phyloP scores from a whole-genome alignment of 495 filamentous ascomycete species.

The Chlorociboria aeruginascens region DNA sequence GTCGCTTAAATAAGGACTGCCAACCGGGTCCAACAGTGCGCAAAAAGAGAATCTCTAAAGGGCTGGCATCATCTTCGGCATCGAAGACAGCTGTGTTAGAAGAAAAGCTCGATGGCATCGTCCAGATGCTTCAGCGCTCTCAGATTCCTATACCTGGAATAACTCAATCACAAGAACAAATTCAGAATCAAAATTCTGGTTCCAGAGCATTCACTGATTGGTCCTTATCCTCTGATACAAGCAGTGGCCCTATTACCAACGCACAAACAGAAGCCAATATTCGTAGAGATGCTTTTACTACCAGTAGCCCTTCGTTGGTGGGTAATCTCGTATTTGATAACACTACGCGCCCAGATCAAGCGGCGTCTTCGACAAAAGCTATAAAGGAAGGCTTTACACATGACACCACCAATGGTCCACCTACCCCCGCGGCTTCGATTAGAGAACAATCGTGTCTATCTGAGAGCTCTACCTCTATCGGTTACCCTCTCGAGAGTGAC shows the following conservation, averaged over 20 bases:
- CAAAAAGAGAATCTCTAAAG: background rate
- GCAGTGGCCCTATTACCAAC: background rate
- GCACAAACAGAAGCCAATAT: too few relatives aligned
- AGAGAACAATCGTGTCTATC: background rate
- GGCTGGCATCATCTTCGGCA: background rate
- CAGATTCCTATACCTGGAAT: background rate
- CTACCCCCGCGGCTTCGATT: background rate
- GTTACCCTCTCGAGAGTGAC: background rate
- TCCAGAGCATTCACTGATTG: background rate
- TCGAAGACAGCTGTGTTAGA: background rate
- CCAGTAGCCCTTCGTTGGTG: background rate
- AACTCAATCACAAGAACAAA: background rate
- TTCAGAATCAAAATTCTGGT: background rate
- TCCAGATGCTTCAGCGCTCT: slow-evolving; percentile 1
- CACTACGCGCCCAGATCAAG: background rate
- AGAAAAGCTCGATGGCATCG: slow-evolving; percentile 5
- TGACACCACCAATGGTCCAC: background rate
- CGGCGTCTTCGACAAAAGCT: background rate
- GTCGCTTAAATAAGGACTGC: background rate
- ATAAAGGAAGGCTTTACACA: background rate
- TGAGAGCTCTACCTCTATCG: background rate
- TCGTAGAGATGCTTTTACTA: background rate
- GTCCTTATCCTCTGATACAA: background rate
- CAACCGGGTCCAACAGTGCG: background rate
- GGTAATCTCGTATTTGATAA: background rate